Percentiles rank a stretch among this genome's conserved stretches.
Conservation (phyloP, 495 filamentous ascomycete genomes). For the Cladorrhinum samala region DNA sequence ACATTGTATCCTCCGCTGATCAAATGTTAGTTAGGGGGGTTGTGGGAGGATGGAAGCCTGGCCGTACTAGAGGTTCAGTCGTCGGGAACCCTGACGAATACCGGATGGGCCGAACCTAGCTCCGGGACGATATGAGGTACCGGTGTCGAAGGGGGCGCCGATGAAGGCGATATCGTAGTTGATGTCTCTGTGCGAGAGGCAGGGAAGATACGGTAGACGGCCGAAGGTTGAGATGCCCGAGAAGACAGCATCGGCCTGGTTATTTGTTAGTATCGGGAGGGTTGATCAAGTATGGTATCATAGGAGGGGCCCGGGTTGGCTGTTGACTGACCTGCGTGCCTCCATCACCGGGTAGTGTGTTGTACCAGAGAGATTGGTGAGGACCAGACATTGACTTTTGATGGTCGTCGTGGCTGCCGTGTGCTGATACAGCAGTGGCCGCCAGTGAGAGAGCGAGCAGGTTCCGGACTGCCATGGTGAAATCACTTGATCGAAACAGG, state of each 20-base stretch:
- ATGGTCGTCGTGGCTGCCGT: slow-evolving; percentile 28
- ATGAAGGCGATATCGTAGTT: slow-evolving; percentile 78
- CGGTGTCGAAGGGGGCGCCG: slow-evolving; percentile 46
- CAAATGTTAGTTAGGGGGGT: neutral
- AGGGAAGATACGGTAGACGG: slow-evolving; percentile 68
- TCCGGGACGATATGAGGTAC: slow-evolving; percentile 44
- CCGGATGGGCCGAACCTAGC: slow-evolving; percentile 81
- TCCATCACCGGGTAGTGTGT: slow-evolving; percentile 50
- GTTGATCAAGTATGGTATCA: neutral
- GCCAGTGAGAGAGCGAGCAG: slow-evolving; percentile 16
- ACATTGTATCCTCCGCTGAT: slow-evolving; percentile 68
- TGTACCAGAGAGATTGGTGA: slow-evolving; percentile 49
- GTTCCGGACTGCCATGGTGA: neutral
- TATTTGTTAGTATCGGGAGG: slow-evolving; percentile 7
- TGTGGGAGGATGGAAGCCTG: neutral
- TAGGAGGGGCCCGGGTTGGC: too few relatives aligned
- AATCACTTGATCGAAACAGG: too few relatives aligned
- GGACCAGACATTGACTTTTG: slow-evolving; percentile 43
- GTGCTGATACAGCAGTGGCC: slow-evolving; percentile 22
- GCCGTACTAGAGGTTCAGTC: slow-evolving; percentile 57
- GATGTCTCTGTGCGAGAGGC: slow-evolving; percentile 59
- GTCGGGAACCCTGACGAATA: slow-evolving; percentile 74
- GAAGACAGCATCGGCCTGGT: slow-evolving; percentile 54
- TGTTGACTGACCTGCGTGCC: slow-evolving; percentile 44
- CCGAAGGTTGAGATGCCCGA: slow-evolving; percentile 84